A percentile compares a stretch with the other conserved stretches of the same genome.
Conservation (phyloP, 1,139 yeast genomes). For the Trichomonascaceae sp. region DNA sequence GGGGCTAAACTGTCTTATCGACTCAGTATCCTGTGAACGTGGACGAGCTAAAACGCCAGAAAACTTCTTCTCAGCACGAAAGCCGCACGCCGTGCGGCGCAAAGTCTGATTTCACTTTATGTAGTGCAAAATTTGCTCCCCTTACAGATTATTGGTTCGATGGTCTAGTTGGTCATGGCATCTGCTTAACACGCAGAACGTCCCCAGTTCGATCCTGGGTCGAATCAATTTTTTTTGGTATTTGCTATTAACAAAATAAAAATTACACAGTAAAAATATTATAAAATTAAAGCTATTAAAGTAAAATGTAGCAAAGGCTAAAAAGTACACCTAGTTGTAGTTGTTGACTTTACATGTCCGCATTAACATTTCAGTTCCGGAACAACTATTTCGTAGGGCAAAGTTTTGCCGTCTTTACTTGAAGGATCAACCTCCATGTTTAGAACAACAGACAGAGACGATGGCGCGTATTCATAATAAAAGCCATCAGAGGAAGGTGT, state of each 20-base stretch:
- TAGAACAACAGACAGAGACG: constrained; percentile 60
- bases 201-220: constrained; percentile 99
- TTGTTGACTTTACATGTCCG: background rate
- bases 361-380: constrained; percentile 41
- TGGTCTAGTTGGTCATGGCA: constrained; percentile 99
- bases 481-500: constrained; percentile 40
- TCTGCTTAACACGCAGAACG: constrained; percentile 99
- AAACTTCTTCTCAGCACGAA: too few species aligned
- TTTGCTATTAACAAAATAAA: too few species aligned
- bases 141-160: constrained; percentile 42
- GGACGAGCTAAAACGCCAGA: too few species aligned
- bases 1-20: too few species aligned
- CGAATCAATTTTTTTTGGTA: constrained; percentile 49
- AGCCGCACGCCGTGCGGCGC: background rate
- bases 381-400: constrained; percentile 61
- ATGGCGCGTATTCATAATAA: constrained; percentile 36
- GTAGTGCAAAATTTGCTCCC: background rate
- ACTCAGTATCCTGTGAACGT: too few species aligned
- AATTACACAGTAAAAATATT: too few species aligned
- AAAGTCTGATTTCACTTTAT: background rate
- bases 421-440: constrained; percentile 62
- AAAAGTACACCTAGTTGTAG: background rate
- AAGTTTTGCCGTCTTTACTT: constrained; percentile 49
- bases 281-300: too few species aligned
- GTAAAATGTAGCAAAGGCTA: background rate